Conservation (phyloP, 306 rosid species). For the Cucurbita moschata region DNA sequence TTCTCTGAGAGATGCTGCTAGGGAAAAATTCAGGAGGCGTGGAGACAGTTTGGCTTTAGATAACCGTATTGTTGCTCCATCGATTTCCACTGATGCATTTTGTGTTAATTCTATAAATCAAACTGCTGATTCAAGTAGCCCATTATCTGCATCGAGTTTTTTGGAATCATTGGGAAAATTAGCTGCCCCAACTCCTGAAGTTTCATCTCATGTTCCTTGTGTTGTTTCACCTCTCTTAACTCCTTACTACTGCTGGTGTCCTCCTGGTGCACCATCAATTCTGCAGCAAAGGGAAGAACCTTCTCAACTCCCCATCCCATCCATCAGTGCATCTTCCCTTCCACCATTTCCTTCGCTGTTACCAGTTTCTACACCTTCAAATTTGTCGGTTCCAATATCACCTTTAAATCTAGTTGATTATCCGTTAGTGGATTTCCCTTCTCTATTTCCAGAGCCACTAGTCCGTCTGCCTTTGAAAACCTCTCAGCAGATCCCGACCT, state of each 20-base stretch:
- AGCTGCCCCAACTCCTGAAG: constrained; percentile 26
- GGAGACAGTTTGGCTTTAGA: constrained; percentile 40
- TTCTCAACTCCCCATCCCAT: constrained; percentile 23
- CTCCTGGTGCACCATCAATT: constrained; percentile 44
- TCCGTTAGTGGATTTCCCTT: constrained; percentile 54
- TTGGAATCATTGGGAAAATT: constrained; percentile 48
- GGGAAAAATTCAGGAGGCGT: constrained; percentile 62
- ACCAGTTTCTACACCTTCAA: constrained; percentile 33
- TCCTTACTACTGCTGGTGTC: constrained; percentile 92
- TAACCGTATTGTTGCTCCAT: constrained; percentile 23
- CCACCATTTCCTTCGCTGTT: constrained; percentile 60
- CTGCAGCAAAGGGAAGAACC: constrained; percentile 31
- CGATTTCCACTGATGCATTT: constrained; percentile 16
- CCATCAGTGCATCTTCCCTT: constrained; percentile 21
- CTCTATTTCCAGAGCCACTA: constrained; percentile 64
- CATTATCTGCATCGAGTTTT: constrained; percentile 33
- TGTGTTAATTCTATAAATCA: constrained; percentile 18
- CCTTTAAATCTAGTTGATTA: constrained; percentile 33
- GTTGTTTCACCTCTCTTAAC: constrained; percentile 51
- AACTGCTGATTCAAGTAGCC: constrained; percentile 15
- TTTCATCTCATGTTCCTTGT: constrained; percentile 31
- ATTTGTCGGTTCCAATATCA: constrained; percentile 42
- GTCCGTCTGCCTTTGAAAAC: constrained; percentile 48
- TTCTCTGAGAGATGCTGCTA: constrained; percentile 45
- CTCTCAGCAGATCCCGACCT: constrained; percentile 77